Evolutionary conservation across 2,329 filamentous ascomycete species (phyloP), one percentile per base, ranked within the genome.

Genomic region (Tympanopsis confertula): DNA sequence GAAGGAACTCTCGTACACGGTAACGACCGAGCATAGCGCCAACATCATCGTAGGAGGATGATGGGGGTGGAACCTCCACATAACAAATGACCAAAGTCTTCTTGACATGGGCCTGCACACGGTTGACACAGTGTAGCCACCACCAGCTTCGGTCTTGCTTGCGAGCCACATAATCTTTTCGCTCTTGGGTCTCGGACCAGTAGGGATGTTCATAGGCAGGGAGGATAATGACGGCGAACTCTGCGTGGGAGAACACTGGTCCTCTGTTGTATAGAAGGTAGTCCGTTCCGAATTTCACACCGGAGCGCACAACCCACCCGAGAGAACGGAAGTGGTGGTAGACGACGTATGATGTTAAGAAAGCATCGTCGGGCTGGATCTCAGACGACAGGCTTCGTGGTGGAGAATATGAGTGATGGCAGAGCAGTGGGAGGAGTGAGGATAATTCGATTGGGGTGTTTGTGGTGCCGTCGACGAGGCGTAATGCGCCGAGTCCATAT

Each of bases 291-390:
- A 86, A 86, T 48, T 86, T 86, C 39, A 81, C 67, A 14, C 81
- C 81, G n/a, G 75, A 71, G 14, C 81, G 75, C 2, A 83, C 74
- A 5, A 84, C 77, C 81, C 81, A 86, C 35, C 80, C 81, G 0
- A 84, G 63, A 4, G 78, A 82, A 35, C 81, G 74, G 58, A 82
- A 86, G 50, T 86, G 81, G 52, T 85, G 81, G 53, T 82, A 85
- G 18, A 75, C 75, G 33, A 71, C 68, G 48, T 86, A 86, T 35
- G 71, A 75, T 12, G 82, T 52, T 38, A 85, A 57, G 53, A 86
- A 86, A 1, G 68, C 63, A 45, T 80, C 75, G 51, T 84, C 79
- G 3, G 78, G 70, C n/a, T 65, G 58, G 4, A 73, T 56, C 13
- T 53, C 44, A 12, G 50, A 47, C 10, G 30, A 10, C 7, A 18